These are phyloP conservation scores for Penicillium concentricum DNA, from an alignment of 2,329 filamentous ascomycete genomes.

Conservation along the genomic window DNA sequence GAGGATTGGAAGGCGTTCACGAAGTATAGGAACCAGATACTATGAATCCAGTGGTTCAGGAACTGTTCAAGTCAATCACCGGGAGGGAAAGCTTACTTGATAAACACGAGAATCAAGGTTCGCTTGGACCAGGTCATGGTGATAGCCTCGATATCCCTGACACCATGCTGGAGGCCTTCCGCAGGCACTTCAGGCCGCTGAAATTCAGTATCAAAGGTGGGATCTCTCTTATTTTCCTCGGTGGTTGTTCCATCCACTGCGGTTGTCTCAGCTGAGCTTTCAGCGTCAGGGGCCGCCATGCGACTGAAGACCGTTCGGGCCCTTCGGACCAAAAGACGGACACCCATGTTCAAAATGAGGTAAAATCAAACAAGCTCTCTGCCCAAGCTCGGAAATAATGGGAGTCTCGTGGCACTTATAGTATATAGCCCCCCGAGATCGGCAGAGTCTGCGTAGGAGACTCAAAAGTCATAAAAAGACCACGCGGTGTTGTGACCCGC, in stretches of 20 bases:
- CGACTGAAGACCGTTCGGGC: slow-evolving; percentile 1
- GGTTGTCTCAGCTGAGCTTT: not conserved
- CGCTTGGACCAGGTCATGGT: slow-evolving; percentile 46
- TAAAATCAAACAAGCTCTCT: not conserved
- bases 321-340: not conserved
- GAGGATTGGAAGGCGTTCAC: slow-evolving; percentile 34
- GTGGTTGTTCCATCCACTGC: not conserved
- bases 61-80: not conserved
- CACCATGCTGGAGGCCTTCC: slow-evolving; percentile 34
- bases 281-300: not conserved
- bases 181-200: not conserved
- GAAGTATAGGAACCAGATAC: slow-evolving; percentile 40
- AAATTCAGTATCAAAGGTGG: not conserved
- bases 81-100: not conserved
- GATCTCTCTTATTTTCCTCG: not conserved
- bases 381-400: no score
- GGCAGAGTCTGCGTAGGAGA: not conserved
- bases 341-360: not conserved
- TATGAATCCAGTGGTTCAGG: not conserved
- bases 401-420: not conserved
- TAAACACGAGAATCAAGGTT: slow-evolving; percentile 1
- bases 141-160: slow-evolving; percentile 46
- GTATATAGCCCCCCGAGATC: not conserved
- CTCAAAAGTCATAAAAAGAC: not conserved
- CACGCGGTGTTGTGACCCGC: not conserved